Conservation (phyloP, 345 rosid species). For the Acer campestre region DNA sequence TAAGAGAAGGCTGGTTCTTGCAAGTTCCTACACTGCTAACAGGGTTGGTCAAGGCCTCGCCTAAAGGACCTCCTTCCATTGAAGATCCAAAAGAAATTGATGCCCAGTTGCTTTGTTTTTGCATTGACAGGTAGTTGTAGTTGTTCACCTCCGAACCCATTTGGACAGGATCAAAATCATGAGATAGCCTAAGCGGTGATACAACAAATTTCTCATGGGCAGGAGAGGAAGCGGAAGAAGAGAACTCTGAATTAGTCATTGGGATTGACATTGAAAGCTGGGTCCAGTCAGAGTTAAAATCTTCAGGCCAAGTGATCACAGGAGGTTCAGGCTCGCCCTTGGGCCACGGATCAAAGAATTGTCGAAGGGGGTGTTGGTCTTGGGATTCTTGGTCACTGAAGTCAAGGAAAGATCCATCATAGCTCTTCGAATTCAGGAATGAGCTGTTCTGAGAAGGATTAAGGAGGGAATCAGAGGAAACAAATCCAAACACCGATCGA, state of each 20-base stretch:
- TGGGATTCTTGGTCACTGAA: conserved; percentile 32
- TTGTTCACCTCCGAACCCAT: conserved; percentile 39
- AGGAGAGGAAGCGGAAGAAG: conserved; percentile 48
- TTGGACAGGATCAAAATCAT: conserved; percentile 43
- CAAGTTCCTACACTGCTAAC: conserved; percentile 20
- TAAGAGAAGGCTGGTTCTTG: conserved; percentile 33
- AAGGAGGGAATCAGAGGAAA: conserved; percentile 48
- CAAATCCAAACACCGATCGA: conserved; percentile 45
- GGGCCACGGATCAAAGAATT: conserved; percentile 50
- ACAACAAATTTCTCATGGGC: conserved; percentile 36
- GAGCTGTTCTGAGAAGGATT: conserved; percentile 42
- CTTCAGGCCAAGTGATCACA: conserved; percentile 48
- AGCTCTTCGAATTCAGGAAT: conserved; percentile 29
- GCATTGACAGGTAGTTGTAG: conserved; percentile 24
- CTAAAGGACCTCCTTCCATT: conserved; percentile 70
- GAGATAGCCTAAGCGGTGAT: conserved; percentile 57
- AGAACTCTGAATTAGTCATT: conserved; percentile 41
- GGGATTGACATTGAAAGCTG: conserved; percentile 77
- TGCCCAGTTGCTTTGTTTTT: conserved; percentile 49
- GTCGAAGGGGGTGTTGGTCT: conserved; percentile 35
- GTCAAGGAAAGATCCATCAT: conserved; percentile 32
- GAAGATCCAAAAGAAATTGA: conserved; percentile 58
- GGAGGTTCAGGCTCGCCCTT: conserved; percentile 37
- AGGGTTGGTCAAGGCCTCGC: conserved; percentile 56
- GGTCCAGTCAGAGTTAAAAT: conserved; percentile 63